phyloP scores from a whole-genome alignment of 768 basidiomycete species.

The Glaciozyma martinii region DNA sequence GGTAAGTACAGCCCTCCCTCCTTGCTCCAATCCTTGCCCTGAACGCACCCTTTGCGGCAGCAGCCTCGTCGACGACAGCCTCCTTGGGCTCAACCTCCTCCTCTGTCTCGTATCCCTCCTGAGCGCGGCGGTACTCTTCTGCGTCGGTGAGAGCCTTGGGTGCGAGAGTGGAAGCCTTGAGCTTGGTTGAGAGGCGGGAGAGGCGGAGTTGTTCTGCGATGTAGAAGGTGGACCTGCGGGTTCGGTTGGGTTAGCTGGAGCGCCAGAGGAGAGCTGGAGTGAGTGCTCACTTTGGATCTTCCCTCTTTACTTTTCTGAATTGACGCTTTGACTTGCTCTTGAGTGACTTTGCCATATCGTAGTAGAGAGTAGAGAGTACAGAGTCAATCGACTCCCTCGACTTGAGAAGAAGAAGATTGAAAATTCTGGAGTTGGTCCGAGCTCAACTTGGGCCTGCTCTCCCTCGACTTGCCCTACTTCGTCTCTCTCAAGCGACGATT shows the following conservation, averaged over 20 bases:
- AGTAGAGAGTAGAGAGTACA: background rate
- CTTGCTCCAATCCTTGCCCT: background rate
- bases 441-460: too few relatives aligned
- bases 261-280: background rate
- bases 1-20: background rate
- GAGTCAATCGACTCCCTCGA: too few relatives aligned
- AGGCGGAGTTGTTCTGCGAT: conserved; percentile 24
- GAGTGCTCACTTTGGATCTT: conserved; percentile 17
- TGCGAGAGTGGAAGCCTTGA: conserved; percentile 18
- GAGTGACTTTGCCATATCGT: conserved; percentile 19
- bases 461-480: too few relatives aligned
- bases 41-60: background rate
- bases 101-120: conserved; percentile 28
- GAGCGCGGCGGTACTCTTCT: conserved; percentile 25
- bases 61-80: background rate
- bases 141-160: conserved; percentile 26
- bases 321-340: conserved; percentile 13
- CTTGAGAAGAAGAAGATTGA: too few relatives aligned
- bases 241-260: background rate
- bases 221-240: conserved; percentile 21
- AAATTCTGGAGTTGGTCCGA: background rate
- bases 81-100: conserved; percentile 24
- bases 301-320: conserved; percentile 21
- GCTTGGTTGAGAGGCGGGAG: conserved; percentile 3
- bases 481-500: too few relatives aligned